phyloP scores from a whole-genome alignment of 306 rosid species.

The Sesbania bispinosa region DNA sequence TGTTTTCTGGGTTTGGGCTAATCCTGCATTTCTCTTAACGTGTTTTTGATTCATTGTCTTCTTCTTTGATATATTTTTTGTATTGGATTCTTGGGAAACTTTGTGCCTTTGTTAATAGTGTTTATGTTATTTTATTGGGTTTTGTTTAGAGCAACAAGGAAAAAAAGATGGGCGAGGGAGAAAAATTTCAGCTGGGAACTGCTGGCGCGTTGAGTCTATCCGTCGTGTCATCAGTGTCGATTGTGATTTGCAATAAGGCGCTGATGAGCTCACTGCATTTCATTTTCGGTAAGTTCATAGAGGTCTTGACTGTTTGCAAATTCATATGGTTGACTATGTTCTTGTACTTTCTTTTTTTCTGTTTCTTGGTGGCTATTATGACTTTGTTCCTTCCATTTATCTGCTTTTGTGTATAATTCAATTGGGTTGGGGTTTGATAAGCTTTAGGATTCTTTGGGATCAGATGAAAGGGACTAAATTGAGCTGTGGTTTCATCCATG shows the following conservation, averaged over 20 bases:
- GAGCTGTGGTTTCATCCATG: neutral
- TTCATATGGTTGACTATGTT: neutral
- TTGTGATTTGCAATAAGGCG: slow-evolving; percentile 86
- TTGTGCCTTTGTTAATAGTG: neutral
- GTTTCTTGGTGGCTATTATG: neutral
- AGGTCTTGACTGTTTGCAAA: neutral
- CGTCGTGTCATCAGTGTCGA: slow-evolving; percentile 82
- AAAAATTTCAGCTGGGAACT: slow-evolving; percentile 70
- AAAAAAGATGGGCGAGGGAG: slow-evolving; percentile 68
- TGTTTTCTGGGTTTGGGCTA: slow-evolving; percentile 13
- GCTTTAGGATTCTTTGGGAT: neutral
- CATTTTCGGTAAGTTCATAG: slow-evolving; percentile 55
- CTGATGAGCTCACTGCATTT: slow-evolving; percentile 68
- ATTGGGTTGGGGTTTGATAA: neutral
- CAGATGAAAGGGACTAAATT: neutral
- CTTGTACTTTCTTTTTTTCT: neutral
- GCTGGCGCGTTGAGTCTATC: slow-evolving; percentile 76
- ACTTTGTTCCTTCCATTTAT: neutral
- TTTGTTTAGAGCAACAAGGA: slow-evolving; percentile 18
- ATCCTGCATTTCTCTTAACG: neutral
- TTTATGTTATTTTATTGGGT: neutral
- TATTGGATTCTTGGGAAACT: neutral
- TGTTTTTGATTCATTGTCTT: neutral
- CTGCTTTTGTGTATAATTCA: neutral
- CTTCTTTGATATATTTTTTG: neutral